Evolutionary conservation across 2,329 filamentous ascomycete genomes (phyloP), one percentile per base, ranked within the genome.

Genomic region (Arthrinium puccinioides): DNA sequence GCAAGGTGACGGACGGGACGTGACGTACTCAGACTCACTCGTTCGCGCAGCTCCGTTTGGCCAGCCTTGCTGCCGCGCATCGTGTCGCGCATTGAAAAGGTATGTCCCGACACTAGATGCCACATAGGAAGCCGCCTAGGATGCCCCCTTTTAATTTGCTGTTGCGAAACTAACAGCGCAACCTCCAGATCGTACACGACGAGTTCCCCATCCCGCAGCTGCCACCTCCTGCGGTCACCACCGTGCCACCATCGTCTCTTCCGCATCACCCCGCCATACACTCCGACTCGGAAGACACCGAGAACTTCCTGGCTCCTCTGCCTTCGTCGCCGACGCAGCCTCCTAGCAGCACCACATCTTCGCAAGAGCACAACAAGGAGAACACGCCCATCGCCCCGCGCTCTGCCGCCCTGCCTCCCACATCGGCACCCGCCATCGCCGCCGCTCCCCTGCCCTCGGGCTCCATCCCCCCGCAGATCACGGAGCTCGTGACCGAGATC

Each of bases 151-250:
- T n/a, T n/a, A 24, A 23, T 3, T 23, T 23, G 9, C 31, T 33
- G 21, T n/a, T n/a, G n/a, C n/a, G n/a, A 29, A 23, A 20, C 41
- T 43, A 24, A 43, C 35, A 36, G 9, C 21, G 23, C 24, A 26
- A 25, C 32, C 35, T 40, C 37, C 42, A 94, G 86, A 90, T 88
- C 48, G 76, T 84, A 27, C 74, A 76, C 58, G 71, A 79, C 55
- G 80, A 82, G 36, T 95, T 94, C 51, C 79, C 84, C 28, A 81
- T 83, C 49, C 84, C 84, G 9, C 69, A 66, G 37, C 61, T 77
- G 36, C 70, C 73, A 23, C 62, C 65, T 13, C 62, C 63, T 10
- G 36, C 49, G 2, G 39, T 52, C 40, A 23, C 48, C 10, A 27
- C 46, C 10, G 39, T 20, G 13, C 14, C 26, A n/a, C 6, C 25